A percentile compares a stretch with the other conserved stretches of the same genome.
Evolutionary conservation across 2,329 filamentous ascomycete genomes (phyloP).

Genomic region (Ilyonectria sp.): DNA sequence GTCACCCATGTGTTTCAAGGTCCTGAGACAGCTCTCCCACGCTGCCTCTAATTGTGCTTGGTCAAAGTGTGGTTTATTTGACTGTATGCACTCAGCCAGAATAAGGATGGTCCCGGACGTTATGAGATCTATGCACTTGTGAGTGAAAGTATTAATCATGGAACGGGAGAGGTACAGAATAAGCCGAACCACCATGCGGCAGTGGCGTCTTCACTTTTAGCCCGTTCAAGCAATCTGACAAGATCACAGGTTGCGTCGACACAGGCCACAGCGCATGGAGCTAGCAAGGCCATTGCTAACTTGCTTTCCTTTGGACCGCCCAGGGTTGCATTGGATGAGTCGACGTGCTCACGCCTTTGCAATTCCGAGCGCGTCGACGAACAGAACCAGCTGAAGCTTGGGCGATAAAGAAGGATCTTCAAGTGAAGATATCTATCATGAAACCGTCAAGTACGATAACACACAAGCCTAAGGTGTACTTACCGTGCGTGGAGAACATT

Average conservation of each 20-base stretch:
- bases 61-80: background rate
- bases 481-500: conserved; percentile 21
- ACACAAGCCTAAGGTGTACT: background rate
- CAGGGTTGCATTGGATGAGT: background rate
- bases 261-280: conserved; percentile 7
- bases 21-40: conserved; percentile 8
- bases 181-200: conserved; percentile 21
- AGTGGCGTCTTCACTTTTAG: conserved; percentile 1
- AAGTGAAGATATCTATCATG: conserved; percentile 8
- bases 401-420: conserved; percentile 18
- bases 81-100: background rate
- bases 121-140: background rate
- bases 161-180: background rate
- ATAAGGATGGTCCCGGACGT: conserved; percentile 11
- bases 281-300: background rate
- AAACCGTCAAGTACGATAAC: background rate
- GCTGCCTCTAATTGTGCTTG: background rate
- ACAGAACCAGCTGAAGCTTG: conserved; percentile 19
- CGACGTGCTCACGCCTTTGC: background rate
- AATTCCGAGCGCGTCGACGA: background rate
- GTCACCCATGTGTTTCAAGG: background rate
- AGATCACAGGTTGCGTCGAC: conserved; percentile 12
- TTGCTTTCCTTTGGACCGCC: background rate
- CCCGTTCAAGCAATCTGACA: background rate
- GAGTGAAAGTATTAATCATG: background rate